Evolutionary conservation across 2,329 filamentous ascomycete species (phyloP), one percentile per base, ranked within the genome.

Genomic region (Sphaerulina musiva): DNA sequence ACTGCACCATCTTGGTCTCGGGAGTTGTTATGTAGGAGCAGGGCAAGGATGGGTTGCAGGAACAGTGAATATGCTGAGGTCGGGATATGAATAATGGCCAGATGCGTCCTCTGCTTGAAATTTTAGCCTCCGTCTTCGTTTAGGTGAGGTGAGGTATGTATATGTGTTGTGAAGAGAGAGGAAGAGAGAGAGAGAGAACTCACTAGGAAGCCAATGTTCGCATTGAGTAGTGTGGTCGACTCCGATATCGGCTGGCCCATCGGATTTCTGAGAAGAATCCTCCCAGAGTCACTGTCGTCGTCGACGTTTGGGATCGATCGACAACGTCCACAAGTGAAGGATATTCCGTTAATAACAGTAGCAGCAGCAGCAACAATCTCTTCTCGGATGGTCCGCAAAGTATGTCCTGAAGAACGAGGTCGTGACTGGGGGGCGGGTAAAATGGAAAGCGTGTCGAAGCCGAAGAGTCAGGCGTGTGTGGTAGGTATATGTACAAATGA

Each of bases 51-150:
- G 1, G 91, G 85, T 67, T 95, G 89, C 12, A 96, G 75, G 63
- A 96, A 89, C 59, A 79, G 80, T 4, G 85, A 77, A 71, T 95
- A 84, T 46, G 93, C 79, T 51, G 84, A 77, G 57, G 95, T 75
- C 1, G 92, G 91, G 55, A 97, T 91, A 70, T 96, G 91, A 66
- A 97, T 89, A 57, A 98, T 79, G 65, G 85, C 89, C 64, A 95
- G 83, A 59, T 84, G 85, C 62, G 89, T 89, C 66, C 95, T 86
- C 93, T 97, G 74, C 38, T 62, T 1, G 14, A 23, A 12, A 45
- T 60, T 53, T 57, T 29, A 29, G 26, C 4, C 26, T 58, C 34
- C 20, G 14, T 17, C 14, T 17, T 17, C 14, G 14, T 17, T 17
- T 17, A 17, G 14, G 14, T 17, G 1, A 17, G 14, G 42, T 41